Evolutionary conservation across 306 rosid species (phyloP).

Genomic region (Castanea mollissima): DNA sequence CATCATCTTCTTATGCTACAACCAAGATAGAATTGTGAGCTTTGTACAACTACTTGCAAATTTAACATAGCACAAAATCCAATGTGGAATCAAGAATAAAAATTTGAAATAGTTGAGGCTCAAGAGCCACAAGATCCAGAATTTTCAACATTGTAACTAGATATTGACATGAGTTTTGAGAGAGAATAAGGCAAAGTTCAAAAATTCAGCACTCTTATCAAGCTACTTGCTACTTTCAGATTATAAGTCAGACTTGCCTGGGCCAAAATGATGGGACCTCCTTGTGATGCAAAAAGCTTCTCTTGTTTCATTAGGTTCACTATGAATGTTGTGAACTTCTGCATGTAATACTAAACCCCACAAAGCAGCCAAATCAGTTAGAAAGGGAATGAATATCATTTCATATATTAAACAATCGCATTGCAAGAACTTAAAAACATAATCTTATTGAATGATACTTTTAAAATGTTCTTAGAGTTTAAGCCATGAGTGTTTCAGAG

Average conservation of each 20-base stretch:
- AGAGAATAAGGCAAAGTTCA: background rate
- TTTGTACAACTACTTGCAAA: background rate
- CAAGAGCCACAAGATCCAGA: background rate
- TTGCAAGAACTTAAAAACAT: background rate
- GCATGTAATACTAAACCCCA: constrained; percentile 70
- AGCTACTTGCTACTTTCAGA: background rate
- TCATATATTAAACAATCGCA: background rate
- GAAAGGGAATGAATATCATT: constrained; percentile 10
- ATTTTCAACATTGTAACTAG: background rate
- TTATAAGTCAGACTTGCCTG: constrained; percentile 67
- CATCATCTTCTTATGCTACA: background rate
- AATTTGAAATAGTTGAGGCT: background rate
- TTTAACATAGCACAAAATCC: background rate
- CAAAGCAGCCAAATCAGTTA: constrained; percentile 27
- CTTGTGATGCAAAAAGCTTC: constrained; percentile 84
- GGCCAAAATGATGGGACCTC: constrained; percentile 92
- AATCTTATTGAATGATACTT: background rate
- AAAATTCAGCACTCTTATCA: background rate
- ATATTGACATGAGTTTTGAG: background rate
- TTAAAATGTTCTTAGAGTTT: background rate
- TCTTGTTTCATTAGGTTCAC: constrained; percentile 89
- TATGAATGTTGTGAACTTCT: constrained; percentile 75
- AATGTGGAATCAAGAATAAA: background rate
- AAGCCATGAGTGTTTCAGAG: constrained; percentile 9
- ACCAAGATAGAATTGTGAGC: background rate